Conservation (phyloP, 2,329 filamentous ascomycete species). For the Ophiostoma quercus region DNA sequence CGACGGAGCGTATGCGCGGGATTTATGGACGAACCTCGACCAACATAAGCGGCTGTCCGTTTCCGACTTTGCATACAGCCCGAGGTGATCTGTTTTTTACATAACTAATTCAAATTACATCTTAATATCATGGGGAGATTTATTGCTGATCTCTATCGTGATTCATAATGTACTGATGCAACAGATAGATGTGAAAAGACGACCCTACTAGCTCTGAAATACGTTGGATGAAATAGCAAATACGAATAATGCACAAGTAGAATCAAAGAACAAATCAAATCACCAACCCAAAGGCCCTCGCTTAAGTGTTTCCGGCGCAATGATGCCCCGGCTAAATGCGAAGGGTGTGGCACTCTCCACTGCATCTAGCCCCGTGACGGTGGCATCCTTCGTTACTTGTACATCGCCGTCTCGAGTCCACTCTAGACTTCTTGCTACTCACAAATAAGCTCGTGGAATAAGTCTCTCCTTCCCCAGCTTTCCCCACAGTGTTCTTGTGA, state of each 20-base stretch:
- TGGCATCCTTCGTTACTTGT: not conserved
- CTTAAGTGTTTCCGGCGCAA: not conserved
- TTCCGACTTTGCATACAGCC: not conserved
- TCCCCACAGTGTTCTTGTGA: not conserved
- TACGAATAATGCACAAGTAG: not conserved
- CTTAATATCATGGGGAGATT: too few species aligned
- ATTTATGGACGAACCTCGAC: not conserved
- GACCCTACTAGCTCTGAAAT: too few species aligned
- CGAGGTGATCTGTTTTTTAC: not conserved
- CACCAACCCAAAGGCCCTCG: not conserved
- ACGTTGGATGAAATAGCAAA: not conserved
- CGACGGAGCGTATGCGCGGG: not conserved
- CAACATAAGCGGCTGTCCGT: not conserved
- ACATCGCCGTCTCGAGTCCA: not conserved
- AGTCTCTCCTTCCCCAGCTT: not conserved
- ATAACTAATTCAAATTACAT: too few species aligned
- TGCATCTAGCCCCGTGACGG: slow-evolving; percentile 2
- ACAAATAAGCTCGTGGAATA: not conserved
- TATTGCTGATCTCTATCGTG: too few species aligned
- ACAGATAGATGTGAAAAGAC: too few species aligned
- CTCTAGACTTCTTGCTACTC: not conserved
- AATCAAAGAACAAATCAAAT: not conserved
- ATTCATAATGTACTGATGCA: too few species aligned
- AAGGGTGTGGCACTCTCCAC: not conserved
- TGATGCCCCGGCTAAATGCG: not conserved